These are phyloP conservation scores for Lepidium africanum DNA, from an alignment of 345 rosid genomes.

Conservation along the genomic window DNA sequence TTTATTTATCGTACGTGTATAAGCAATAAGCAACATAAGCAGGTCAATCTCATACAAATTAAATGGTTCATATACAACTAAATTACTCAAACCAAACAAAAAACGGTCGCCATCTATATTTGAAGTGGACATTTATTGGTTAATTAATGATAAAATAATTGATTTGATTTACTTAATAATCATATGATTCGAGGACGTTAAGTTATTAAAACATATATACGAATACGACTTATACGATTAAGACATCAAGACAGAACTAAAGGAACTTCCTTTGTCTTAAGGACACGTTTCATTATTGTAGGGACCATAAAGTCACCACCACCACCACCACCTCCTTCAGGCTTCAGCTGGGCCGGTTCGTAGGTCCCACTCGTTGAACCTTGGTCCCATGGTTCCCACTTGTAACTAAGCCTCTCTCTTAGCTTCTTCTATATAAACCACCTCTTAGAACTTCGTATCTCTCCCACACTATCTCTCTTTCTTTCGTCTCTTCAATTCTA, in stretches of 20 bases:
- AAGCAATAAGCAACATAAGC: too few species aligned
- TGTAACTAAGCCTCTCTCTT: constrained; percentile 4
- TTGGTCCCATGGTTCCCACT: constrained; percentile 28
- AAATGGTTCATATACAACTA: too few species aligned
- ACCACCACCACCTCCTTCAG: background rate
- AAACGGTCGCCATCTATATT: background rate
- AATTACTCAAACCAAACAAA: background rate
- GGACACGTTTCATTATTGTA: constrained; percentile 11
- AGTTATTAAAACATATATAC: background rate
- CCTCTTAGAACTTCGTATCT: constrained; percentile 3
- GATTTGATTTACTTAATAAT: background rate
- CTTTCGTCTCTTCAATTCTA: constrained; percentile 18
- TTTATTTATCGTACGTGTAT: too few species aligned
- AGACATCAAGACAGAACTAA: background rate
- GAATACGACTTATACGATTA: constrained; percentile 5
- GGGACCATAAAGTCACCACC: constrained; percentile 11
- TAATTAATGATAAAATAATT: background rate
- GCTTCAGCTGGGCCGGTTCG: constrained; percentile 18
- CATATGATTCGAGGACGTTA: background rate
- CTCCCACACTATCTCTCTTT: constrained; percentile 24
- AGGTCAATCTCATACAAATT: too few species aligned
- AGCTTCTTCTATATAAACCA: constrained; percentile 19
- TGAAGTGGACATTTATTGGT: constrained; percentile 6
- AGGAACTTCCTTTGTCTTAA: background rate
- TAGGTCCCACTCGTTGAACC: constrained; percentile 16